Conservation (phyloP, 2,329 filamentous ascomycete species). For the Cercospora beticola region DNA sequence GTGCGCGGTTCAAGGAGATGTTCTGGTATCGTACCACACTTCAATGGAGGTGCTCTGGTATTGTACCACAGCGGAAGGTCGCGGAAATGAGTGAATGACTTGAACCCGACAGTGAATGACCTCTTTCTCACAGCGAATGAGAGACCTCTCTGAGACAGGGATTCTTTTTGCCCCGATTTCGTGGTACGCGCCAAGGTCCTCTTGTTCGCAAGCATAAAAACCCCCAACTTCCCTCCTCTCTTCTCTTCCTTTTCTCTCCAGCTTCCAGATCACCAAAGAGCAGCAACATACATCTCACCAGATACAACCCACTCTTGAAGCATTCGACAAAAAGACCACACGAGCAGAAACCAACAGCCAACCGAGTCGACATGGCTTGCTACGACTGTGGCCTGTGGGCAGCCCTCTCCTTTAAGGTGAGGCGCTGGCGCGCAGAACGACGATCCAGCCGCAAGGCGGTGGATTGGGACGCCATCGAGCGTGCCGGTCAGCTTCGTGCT, state of each 20-base stretch:
- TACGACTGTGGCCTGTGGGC: constrained; percentile 5
- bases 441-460: constrained; percentile 4
- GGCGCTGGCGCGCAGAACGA: constrained; percentile 1
- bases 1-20: neutral
- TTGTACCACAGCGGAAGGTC: neutral
- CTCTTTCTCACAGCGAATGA: too few species aligned
- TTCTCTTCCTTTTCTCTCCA: neutral
- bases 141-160: too few species aligned
- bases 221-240: neutral
- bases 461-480: constrained; percentile 4
- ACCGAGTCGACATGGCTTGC: constrained; percentile 2
- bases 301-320: constrained; percentile 5
- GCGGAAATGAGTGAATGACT: too few species aligned
- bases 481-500: neutral
- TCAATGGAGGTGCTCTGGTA: neutral
- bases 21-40: neutral
- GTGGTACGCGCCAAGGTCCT: neutral
- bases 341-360: neutral
- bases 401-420: constrained; percentile 2
- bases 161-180: neutral
- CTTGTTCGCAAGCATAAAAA: neutral
- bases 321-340: constrained; percentile 1
- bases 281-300: neutral
- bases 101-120: too few species aligned
- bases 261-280: neutral